A percentile compares a stretch with the other conserved stretches of the same genome.
phyloP scores from a whole-genome alignment of 2,329 filamentous ascomycete genomes.

The Apiospora hydei region DNA sequence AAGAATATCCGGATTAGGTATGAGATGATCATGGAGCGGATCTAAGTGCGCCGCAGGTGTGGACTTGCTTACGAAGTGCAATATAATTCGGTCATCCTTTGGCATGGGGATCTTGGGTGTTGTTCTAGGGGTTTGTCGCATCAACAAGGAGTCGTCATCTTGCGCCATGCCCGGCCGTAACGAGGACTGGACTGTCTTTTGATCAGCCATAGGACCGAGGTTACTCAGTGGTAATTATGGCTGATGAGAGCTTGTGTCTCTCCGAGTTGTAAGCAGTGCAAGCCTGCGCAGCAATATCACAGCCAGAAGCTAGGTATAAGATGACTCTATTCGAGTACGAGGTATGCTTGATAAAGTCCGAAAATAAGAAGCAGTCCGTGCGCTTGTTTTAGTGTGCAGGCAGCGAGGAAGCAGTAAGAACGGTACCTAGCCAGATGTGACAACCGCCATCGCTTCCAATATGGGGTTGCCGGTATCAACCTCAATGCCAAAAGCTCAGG shows the following conservation, averaged over 20 bases:
- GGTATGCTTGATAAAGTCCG: background rate
- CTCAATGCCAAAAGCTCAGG: no score
- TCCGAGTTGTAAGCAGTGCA: background rate
- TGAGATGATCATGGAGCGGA: constrained; percentile 12
- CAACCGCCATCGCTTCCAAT: background rate
- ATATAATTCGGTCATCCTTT: constrained; percentile 72
- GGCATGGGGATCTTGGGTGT: constrained; percentile 43
- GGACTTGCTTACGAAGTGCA: constrained; percentile 75
- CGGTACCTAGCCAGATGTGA: no score
- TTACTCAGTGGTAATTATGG: background rate
- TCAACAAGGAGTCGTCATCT: constrained; percentile 10
- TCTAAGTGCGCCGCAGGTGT: constrained; percentile 13
- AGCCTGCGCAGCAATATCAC: background rate
- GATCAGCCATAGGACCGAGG: background rate
- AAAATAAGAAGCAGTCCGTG: constrained; percentile 10
- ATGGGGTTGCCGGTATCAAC: no score
- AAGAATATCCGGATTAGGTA: constrained; percentile 22
- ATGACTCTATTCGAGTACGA: background rate
- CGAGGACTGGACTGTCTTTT: background rate
- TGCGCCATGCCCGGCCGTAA: constrained; percentile 21
- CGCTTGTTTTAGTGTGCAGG: background rate
- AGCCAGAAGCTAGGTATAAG: background rate
- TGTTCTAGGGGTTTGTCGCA: background rate
- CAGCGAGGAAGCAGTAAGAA: background rate
- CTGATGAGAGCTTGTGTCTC: background rate